A percentile compares a stretch with the other conserved stretches of the same genome.
These are phyloP conservation scores for Penicillium sp. DNA, from an alignment of 2,329 filamentous ascomycete species.

Conservation along the genomic window DNA sequence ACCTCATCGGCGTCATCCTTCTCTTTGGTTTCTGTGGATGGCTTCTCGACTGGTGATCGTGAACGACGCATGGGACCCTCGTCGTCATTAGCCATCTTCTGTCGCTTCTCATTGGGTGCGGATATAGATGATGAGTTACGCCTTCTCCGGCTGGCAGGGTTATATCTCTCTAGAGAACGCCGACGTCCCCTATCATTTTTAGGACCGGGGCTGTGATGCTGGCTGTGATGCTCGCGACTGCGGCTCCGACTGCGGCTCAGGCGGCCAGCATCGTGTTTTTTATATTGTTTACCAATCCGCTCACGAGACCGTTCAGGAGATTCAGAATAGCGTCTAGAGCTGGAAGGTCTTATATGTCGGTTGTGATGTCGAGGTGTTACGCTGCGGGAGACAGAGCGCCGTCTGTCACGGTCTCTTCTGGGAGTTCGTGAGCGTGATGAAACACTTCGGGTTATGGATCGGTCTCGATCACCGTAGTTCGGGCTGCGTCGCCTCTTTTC, in stretches of 20 bases:
- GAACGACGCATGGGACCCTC: slow-evolving; percentile 29
- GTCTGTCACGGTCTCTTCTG: slow-evolving; percentile 52
- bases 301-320: slow-evolving; percentile 34
- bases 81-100: slow-evolving; percentile 45
- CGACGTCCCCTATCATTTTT: slow-evolving; percentile 46
- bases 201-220: slow-evolving; percentile 44
- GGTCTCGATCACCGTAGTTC: slow-evolving; percentile 51
- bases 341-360: slow-evolving; percentile 38
- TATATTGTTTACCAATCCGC: slow-evolving; percentile 46
- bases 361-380: slow-evolving; percentile 38
- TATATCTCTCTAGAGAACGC: slow-evolving; percentile 52
- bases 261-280: slow-evolving; percentile 54
- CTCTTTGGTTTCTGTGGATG: slow-evolving; percentile 21
- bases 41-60: slow-evolving; percentile 20
- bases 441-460: slow-evolving; percentile 54
- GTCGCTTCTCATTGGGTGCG: slow-evolving; percentile 47
- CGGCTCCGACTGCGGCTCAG: slow-evolving; percentile 44
- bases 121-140: slow-evolving; percentile 48
- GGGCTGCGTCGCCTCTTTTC: slow-evolving; percentile 42
- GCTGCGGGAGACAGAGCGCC: slow-evolving; percentile 45
- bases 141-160: slow-evolving; percentile 44
- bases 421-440: slow-evolving; percentile 61
- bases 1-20: slow-evolving; percentile 36
- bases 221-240: slow-evolving; percentile 32
- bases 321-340: slow-evolving; percentile 43